Base-by-base conservation (phyloP, 1,284 basidiomycete species). In the Vanrija pseudolonga region DNA sequence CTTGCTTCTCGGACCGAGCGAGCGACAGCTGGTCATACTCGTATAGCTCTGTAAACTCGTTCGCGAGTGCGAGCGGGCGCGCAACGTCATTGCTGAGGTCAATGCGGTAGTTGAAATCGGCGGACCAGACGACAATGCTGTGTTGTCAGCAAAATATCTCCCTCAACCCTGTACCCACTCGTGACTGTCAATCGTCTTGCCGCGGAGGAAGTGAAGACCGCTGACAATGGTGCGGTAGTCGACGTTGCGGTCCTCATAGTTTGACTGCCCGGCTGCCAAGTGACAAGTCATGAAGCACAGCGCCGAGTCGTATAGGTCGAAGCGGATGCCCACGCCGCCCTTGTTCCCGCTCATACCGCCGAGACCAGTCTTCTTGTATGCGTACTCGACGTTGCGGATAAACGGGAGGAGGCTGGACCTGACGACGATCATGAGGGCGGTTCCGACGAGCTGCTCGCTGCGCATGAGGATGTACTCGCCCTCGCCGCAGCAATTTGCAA, bases 261-360 rank as follows among this genome's bases (percentile, higher is more conserved):
- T 96, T 6, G 81, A 72, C 66, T 95, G 92, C 4, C 96, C 96
- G 6, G 96, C 94, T 15, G 96, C 93, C 45, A 98, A 82, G 76
- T 98, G 96, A 52, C 71, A 71, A 0, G 95, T 97, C 65, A 99
- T 78, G 77, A 98, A 93, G 76, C 96, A 98, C 66, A 98, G 87
- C 45, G 84, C 88, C 6, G 93, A 89, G 69, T 96, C 92, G 65
- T 88, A 83, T 63, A 90, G 88, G 41, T 97, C 88, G 56, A 99
- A 80, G 19, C 96, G 86, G 62, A 99, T 89, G 3, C 88, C 93
- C 7, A 96, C 90, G 11, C 91, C 94, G 20, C 90, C 90, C 77
- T 95, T 99, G 78, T 98, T 99, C 20, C 96, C 96, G 6, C 90
- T 92, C 84, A 98, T 92, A 15, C 96, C 96, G 53, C 91, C 85